These are phyloP conservation scores for Wallacemonas collosoma DNA, from an alignment of 208 protist species.

Conservation along the genomic window DNA sequence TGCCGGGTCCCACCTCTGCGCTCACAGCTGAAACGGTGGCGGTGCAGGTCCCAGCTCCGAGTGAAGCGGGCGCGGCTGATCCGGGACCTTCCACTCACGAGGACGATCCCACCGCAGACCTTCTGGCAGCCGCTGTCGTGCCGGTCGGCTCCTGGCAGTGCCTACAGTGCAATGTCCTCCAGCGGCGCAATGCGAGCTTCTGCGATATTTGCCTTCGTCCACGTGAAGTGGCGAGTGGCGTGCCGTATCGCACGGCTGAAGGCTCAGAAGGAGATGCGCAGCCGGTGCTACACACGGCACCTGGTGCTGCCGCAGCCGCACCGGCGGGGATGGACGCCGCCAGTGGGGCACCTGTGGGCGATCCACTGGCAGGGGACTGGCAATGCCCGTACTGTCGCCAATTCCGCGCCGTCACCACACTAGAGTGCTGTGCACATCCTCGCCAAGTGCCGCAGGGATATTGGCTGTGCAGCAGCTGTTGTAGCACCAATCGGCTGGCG, in stretches of 20 bases:
- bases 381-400: conserved; percentile 81
- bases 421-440: conserved; percentile 53
- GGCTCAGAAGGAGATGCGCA: no score
- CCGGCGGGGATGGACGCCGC: background rate
- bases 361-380: conserved; percentile 50
- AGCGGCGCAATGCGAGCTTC: conserved; percentile 78
- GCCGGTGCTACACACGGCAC: no score
- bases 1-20: background rate
- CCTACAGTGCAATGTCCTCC: conserved; percentile 67
- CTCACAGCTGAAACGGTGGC: background rate
- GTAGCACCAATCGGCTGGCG: conserved; percentile 65
- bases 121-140: conserved; percentile 4
- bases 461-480: conserved; percentile 74
- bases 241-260: background rate
- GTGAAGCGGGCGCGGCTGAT: no score
- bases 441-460: conserved; percentile 72
- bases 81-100: background rate
- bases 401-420: conserved; percentile 27
- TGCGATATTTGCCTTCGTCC: conserved; percentile 85
- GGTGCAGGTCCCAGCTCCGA: no score
- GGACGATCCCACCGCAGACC: background rate
- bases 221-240: conserved; percentile 19
- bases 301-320: no score
- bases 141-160: conserved; percentile 73
- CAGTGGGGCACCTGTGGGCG: background rate